Base-by-base conservation (phyloP, 495 filamentous ascomycete genomes). In the Letharia columbiana region DNA sequence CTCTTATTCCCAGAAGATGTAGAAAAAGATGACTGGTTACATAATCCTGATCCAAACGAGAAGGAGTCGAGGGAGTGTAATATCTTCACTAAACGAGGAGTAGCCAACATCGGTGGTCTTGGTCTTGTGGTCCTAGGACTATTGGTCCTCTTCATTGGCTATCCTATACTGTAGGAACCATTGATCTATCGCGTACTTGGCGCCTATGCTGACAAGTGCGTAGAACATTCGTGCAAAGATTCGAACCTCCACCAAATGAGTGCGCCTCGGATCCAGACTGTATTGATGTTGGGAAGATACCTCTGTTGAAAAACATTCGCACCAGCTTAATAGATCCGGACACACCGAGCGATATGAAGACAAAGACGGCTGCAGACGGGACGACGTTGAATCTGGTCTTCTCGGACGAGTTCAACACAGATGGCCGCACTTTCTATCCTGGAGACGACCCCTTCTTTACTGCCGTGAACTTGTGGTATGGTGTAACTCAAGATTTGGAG, bases 391-490 rank as follows among this genome's bases (percentile, higher is more conserved):
- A 84, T 60, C 75, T 92, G 40, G 87, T 91, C 69, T 92, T 90
- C 68, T 91, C 89, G 3, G 89, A 92, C 66, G 89, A 91, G 69
- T 92, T 92, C 72, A 89, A 90, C 66, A 82, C 73, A 20, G 81
- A 84, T 59, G 87, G 87, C 13, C 80, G 89, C 58, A 87, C 86
- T 7, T 91, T 92, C 70, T 92, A 89, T 71, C 81, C 84, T 49
- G 86, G 82, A 31, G 89, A 92, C 70, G 89, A 91, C 70, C 83
- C 89, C 0, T 91, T 82, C 71, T 90, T 84, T 71, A 80, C 86
- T 72, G 89, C 79, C 4, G 82, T 90, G 54, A 84, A 92, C 72
- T 70, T 90, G n/a, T 91, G 89, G 87, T 92, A 91, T 73, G 88
- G 89, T 68, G 87, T 88, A 59, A 91, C 89, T 5, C 78, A 84